A percentile compares a stretch with the other conserved stretches of the same genome.
phyloP scores from a whole-genome alignment of 2,329 filamentous ascomycete species.

The Aspergillus aculeatinus region DNA sequence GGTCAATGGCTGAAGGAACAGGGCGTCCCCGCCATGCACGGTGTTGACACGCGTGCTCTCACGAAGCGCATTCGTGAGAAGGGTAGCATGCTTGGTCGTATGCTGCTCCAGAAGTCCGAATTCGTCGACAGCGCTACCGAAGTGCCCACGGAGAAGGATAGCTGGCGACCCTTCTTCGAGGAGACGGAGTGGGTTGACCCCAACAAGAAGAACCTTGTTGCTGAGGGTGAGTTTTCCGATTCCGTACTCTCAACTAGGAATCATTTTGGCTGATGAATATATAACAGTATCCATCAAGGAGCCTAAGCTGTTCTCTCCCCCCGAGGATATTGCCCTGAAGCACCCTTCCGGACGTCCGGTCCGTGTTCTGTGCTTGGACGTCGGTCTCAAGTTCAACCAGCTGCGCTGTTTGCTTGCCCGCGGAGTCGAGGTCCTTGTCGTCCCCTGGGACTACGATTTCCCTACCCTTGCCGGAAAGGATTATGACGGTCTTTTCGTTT shows the following conservation, averaged over 20 bases:
- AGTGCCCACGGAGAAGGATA: conserved; percentile 42
- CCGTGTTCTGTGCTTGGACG: conserved; percentile 88
- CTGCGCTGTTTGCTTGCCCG: conserved; percentile 86
- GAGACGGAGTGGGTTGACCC: conserved; percentile 85
- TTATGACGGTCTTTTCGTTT: conserved; percentile 96
- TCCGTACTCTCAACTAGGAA: background rate
- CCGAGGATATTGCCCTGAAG: conserved; percentile 67
- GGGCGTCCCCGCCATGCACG: conserved; percentile 88
- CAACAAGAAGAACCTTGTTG: conserved; percentile 88
- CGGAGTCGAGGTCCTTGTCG: conserved; percentile 90
- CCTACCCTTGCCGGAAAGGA: conserved; percentile 71
- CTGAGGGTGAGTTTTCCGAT: conserved; percentile 69
- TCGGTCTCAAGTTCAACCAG: conserved; percentile 98
- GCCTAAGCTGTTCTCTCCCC: conserved; percentile 81
- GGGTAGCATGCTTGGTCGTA: conserved; percentile 92
- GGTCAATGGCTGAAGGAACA: conserved; percentile 97
- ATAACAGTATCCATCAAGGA: conserved; percentile 78
- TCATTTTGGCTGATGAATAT: conserved; percentile 33
- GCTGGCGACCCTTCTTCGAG: conserved; percentile 66
- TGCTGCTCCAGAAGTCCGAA: conserved; percentile 69
- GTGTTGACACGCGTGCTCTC: conserved; percentile 87
- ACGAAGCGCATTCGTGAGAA: conserved; percentile 93
- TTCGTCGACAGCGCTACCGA: conserved; percentile 37
- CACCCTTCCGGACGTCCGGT: conserved; percentile 85
- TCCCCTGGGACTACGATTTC: conserved; percentile 96